Percentiles rank a stretch among this genome's conserved stretches.
These are phyloP conservation scores for Paramecium tetraurelia DNA, from an alignment of 73 alveolate species.

Conservation along the genomic window DNA sequence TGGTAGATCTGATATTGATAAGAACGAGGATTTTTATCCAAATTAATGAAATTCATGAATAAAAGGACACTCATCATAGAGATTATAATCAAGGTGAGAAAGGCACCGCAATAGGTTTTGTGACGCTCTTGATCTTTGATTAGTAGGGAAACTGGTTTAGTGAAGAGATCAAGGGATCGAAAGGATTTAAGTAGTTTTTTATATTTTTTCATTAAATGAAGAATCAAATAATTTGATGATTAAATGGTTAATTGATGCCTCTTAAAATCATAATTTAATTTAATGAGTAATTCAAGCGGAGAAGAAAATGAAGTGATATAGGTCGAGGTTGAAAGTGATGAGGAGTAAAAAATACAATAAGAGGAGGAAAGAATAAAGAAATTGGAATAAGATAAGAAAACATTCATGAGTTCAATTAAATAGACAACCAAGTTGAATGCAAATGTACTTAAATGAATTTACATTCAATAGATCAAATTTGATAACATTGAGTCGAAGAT, in stretches of 20 bases:
- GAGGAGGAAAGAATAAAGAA: slow-evolving; percentile 2
- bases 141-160: slow-evolving; percentile 6
- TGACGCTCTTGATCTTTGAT: slow-evolving; percentile 20
- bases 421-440: neutral
- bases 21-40: neutral
- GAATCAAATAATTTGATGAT: neutral
- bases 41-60: neutral
- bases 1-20: neutral
- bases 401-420: neutral
- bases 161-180: slow-evolving; percentile 8
- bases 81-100: neutral
- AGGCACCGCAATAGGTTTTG: slow-evolving; percentile 41
- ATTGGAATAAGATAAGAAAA: slow-evolving; percentile 24
- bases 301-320: neutral
- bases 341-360: neutral
- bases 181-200: neutral
- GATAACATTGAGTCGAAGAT: slow-evolving; percentile 46
- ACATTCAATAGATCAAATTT: neutral
- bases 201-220: neutral
- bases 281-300: neutral
- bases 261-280: neutral
- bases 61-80: neutral
- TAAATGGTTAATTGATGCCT: slow-evolving; percentile 24
- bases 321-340: neutral
- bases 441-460: neutral